Base-by-base conservation (phyloP, 371 early-diverging fungal genomes). In the Rhizopus sp. region DNA sequence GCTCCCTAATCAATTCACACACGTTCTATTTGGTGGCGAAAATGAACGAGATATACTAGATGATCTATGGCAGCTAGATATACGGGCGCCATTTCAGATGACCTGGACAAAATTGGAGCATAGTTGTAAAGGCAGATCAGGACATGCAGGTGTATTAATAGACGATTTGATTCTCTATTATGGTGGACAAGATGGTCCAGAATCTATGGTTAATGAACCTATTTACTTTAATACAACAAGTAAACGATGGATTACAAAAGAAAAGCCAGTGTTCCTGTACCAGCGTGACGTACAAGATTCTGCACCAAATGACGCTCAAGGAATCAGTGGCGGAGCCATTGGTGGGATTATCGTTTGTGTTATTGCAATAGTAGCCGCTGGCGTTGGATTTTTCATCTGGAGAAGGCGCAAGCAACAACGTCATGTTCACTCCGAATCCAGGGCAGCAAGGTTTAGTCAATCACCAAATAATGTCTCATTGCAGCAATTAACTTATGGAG, bases 341-440 rank as follows among this genome's bases (percentile, higher is more conserved):
- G 77, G 65, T 7, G 81, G 77, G 1, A 65, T 78, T 38, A 63
- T 71, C 4, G 51, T 75, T 1, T 73, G 77, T 52, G 44, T 69
- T 49, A 7, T 68, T 8, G 69, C 59, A 1, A 44, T 73, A 3
- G 7, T 70, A 2, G 70, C 53, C 0, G 37, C 73, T 12, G 63
- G 60, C 32, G 59, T 60, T 9, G 69, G 62, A 23, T 66, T 70
- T 37, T 66, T 74, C 35, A 31, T 74, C 0, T 67, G 64, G 63
- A 53, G 34, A 55, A 49, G 12, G 30, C 10, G 23, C 29, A 31
- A 35, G 16, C 34, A 40, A 39, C 55, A 61, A 15, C 56, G 32
- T 3, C 35, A 46, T 7, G 16, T 35, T 10, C 48, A 55, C 35
- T 42, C 33, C 9, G 38, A 60, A 12, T 51, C 53, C 33, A 58